Evolutionary conservation across 2,329 filamentous ascomycete species (phyloP), one percentile per base, ranked within the genome.

Genomic region (Aureobasidium mangrovei): DNA sequence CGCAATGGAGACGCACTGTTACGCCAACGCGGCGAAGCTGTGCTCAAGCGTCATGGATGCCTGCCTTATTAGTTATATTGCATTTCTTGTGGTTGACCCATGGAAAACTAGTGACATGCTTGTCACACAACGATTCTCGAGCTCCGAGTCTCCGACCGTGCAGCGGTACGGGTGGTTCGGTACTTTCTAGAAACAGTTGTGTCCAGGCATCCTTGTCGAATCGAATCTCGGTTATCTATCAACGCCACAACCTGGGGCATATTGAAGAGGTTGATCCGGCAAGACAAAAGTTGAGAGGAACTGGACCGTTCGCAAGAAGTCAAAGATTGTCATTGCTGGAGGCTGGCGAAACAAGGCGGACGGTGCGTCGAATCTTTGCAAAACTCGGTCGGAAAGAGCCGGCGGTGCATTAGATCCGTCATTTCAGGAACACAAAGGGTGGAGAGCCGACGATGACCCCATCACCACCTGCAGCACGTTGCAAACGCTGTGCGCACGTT

Each of bases 391-490:
- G 18, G 18, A 18, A 18, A 18, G 18, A 18, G 18, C 18, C 18
- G 18, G 18, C 18, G 18, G 18, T 18, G 18, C 18, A 18, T 18
- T 18, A 1, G 18, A 18, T 18, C 18, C 18, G 18, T 18, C 18
- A 18, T 26, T n/a, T 42, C 28, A 42, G 47, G 18, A 42, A 35
- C 46, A 28, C 38, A 33, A 33, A 51, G 28, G 47, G 47, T 42
- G 47, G 47, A 51, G 38, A 42, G 47, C 47, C 47, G 47, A 18
- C 18, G 38, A 41, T 41, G 38, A 33, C 35, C 38, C 26, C 47
- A 51, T 49, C 45, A 39, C 33, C 12, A 47, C 12, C 32, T 47
- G 45, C 27, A 51, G 38, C 29, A 26, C 42, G 47, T 51, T 51
- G 36, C 3, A 4, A 28, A 51, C 47, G 5, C 18, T 18, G 39